phyloP scores from a whole-genome alignment of 2,329 filamentous ascomycete species.

The Sarocladium strictum region DNA sequence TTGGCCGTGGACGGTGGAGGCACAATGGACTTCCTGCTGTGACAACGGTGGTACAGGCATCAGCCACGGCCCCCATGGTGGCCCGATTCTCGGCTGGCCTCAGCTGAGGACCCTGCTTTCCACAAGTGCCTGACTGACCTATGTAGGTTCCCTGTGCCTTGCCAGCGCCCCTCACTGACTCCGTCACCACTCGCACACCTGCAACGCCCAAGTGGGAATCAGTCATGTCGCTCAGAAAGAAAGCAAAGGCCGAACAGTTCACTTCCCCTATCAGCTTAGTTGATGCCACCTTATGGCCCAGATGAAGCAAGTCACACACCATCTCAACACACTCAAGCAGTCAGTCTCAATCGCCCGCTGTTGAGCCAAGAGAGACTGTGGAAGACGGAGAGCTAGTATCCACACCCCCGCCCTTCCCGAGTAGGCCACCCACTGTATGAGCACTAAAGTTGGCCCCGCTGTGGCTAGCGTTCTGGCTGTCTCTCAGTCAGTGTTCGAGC shows the following conservation, averaged over 20 bases:
- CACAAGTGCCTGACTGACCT: neutral
- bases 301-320: neutral
- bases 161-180: neutral
- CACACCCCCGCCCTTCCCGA: conserved; percentile 8
- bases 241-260: neutral
- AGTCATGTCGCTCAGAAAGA: neutral
- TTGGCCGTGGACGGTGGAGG: too few relatives aligned
- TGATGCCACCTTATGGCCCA: neutral
- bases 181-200: neutral
- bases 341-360: neutral
- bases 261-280: neutral
- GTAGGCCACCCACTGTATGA: conserved; percentile 6
- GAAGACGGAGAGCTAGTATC: neutral
- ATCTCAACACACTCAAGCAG: neutral
- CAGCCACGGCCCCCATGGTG: conserved; percentile 2
- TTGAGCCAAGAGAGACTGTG: neutral
- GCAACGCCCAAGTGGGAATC: too few relatives aligned
- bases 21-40: neutral
- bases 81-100: neutral
- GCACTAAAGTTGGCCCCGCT: neutral
- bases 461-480: conserved; percentile 2
- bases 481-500: neutral
- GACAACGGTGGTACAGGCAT: neutral
- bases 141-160: neutral
- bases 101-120: conserved; percentile 4